Evolutionary conservation across 805 yeast species (phyloP), one percentile per base, ranked within the genome.

Genomic region (Kuraishia piskuri): DNA sequence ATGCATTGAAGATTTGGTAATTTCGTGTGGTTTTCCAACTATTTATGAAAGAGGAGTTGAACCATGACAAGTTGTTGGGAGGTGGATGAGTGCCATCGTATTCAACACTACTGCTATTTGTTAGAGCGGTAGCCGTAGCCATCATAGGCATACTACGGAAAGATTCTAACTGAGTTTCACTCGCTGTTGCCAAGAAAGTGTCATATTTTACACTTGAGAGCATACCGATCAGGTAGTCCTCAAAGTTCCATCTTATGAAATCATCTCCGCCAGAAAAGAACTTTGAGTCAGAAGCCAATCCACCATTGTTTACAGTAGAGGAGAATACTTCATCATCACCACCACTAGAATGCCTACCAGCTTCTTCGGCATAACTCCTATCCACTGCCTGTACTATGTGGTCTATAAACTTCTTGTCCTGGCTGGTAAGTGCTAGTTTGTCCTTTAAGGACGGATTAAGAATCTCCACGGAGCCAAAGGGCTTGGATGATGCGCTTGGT

Each of bases 241-340:
- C 99, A 67, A 92, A 91, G 61, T 84, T 90, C 69, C 83, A 78
- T 52, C 98, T 71, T 31, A 94, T 84, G 63, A 84, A 89, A 67
- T 94, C 99, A 61, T 94, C 98, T 59, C 88, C 83, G 2, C 92
- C 92, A 48, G 70, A 68, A 62, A 77, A 86, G 23, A 49, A 53
- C 12, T 63, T 64, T 21, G 66, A 63, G 50, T 54, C 78, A 77
- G 51, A 79, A 59, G 59, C 77, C 67, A 57, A 69, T 73, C 55
- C 68, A 46, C 54, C 57, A 49, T 63, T 66, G 48, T 60, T 66
- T 3, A 62, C 60, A 10, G 54, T 45, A n/a, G 50, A 36, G 50
- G 23, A 23, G 17, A 37, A 22, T 10, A 19, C 26, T 58, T 69
- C 64, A 7, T 68, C 48, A 71, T 67, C 31, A 60, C 64, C 52